Conservation (phyloP, 1,139 yeast species). For the Taphrina communis region DNA sequence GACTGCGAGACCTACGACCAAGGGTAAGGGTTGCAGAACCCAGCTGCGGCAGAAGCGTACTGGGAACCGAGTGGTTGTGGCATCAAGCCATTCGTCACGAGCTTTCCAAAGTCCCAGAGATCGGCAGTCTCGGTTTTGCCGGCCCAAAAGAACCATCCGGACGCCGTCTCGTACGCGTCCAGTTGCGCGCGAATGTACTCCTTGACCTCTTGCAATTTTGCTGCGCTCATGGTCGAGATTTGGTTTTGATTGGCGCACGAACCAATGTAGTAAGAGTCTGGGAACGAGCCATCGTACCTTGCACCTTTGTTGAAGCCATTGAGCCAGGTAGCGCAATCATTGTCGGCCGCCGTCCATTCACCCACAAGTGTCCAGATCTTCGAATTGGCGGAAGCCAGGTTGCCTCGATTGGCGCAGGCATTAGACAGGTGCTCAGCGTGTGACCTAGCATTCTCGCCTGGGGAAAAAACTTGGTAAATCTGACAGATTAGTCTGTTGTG, state of each 20-base stretch:
- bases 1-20: not conserved
- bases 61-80: conserved; percentile 69
- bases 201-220: conserved; percentile 57
- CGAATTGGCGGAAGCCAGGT: conserved; percentile 50
- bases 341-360: conserved; percentile 93
- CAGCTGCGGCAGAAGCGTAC: conserved; percentile 28
- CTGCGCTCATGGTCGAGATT: conserved; percentile 45
- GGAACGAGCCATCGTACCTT: conserved; percentile 75
- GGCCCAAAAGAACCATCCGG: conserved; percentile 91
- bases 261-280: conserved; percentile 61
- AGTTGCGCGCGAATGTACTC: conserved; percentile 85
- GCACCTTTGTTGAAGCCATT: conserved; percentile 92
- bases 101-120: conserved; percentile 82
- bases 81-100: conserved; percentile 66
- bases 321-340: conserved; percentile 84
- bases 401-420: conserved; percentile 69
- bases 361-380: conserved; percentile 85
- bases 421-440: conserved; percentile 66
- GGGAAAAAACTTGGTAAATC: conserved; percentile 82
- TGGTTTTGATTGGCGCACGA: conserved; percentile 57
- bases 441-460: conserved; percentile 62
- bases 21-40: conserved; percentile 21
- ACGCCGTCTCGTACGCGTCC: conserved; percentile 69
- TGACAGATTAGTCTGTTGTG: conserved; percentile 1
- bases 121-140: conserved; percentile 82